phyloP scores from a whole-genome alignment of 129 eudicot species.

The Rutidosis leptorrhynchoides region DNA sequence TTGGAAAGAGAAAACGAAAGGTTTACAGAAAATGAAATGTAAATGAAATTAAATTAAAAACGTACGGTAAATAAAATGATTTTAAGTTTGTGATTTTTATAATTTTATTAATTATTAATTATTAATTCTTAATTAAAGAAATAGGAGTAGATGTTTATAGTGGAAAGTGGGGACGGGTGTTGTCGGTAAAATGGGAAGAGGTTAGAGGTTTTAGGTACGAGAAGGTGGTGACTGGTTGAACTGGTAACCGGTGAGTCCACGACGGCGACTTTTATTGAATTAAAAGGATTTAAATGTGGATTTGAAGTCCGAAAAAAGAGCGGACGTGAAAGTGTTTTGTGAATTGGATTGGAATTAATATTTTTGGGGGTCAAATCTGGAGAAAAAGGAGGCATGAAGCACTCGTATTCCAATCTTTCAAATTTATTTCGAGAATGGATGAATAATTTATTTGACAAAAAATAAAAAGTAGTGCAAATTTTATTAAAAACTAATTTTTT shows the following conservation, averaged over 20 bases:
- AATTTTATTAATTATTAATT: too few relatives aligned
- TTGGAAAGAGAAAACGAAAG: conserved; percentile 27
- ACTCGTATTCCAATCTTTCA: conserved; percentile 15
- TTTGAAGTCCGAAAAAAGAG: conserved; percentile 36
- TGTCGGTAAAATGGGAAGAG: conserved; percentile 35
- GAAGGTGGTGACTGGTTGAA: conserved; percentile 30
- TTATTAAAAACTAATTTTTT: too few relatives aligned
- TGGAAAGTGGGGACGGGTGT: conserved; percentile 39
- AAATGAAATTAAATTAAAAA: conserved; percentile 27
- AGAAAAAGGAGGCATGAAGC: conserved; percentile 46
- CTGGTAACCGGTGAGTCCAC: conserved; percentile 29
- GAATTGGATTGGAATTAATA: conserved; percentile 13
- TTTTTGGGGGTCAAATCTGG: conserved; percentile 26
- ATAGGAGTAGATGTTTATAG: too few relatives aligned
- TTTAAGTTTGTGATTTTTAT: too few relatives aligned
- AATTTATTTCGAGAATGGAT: conserved; percentile 7
- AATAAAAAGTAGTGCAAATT: too few relatives aligned
- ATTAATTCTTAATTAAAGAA: too few relatives aligned
- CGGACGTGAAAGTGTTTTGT: conserved; percentile 29
- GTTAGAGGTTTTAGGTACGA: conserved; percentile 31
- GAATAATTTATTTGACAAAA: background rate
- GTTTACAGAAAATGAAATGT: conserved; percentile 28
- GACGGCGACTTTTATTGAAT: conserved; percentile 27
- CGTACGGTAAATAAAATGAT: conserved; percentile 6
- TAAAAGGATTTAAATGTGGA: conserved; percentile 23